These are phyloP conservation scores for Tricholoma hemisulphureum DNA, from an alignment of 768 basidiomycete species.

Conservation along the genomic window DNA sequence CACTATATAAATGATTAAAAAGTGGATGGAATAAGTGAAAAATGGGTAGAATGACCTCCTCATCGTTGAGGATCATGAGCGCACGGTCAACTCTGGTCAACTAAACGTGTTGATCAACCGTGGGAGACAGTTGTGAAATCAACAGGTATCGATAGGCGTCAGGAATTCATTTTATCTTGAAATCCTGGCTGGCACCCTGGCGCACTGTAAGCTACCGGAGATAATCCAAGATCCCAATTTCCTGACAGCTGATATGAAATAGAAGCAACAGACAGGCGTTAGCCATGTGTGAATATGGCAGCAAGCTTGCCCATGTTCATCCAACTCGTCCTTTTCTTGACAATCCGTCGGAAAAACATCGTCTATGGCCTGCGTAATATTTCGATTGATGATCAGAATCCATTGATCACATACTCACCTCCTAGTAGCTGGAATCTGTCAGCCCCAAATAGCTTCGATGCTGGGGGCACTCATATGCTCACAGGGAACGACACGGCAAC, in stretches of 20 bases:
- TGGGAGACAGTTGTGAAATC: no score
- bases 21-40: no score
- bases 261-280: neutral
- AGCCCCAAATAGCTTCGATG: conserved; percentile 31
- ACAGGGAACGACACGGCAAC: conserved; percentile 27
- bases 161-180: no score
- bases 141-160: no score
- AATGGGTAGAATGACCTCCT: no score
- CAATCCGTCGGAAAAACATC: conserved; percentile 7
- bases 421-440: conserved; percentile 30
- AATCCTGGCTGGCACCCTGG: no score
- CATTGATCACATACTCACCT: conserved; percentile 32
- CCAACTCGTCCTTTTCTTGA: conserved; percentile 10
- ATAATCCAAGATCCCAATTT: neutral
- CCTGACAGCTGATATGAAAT: conserved; percentile 1
- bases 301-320: conserved; percentile 14
- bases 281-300: conserved; percentile 1
- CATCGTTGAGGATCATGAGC: no score
- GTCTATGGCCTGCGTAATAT: conserved; percentile 28
- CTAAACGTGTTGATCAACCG: no score
- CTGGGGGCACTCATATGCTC: conserved; percentile 29
- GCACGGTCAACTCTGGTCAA: no score
- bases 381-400: conserved; percentile 32
- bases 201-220: no score
- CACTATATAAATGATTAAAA: no score